Conservation (phyloP, 108 stramenopile genomes). For the Hondaea fermentalgiana region DNA sequence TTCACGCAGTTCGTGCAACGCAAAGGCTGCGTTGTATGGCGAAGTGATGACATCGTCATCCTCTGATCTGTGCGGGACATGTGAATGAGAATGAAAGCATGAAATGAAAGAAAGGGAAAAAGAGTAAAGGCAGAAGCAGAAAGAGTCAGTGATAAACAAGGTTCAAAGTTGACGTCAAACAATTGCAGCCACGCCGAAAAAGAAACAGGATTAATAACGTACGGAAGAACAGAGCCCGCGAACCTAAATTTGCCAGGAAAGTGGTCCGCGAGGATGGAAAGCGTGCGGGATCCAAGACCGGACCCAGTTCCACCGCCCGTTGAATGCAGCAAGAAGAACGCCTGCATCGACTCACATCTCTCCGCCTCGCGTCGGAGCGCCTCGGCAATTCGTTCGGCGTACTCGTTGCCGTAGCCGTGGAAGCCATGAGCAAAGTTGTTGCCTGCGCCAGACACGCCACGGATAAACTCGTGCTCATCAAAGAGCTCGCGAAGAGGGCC, state of each 20-base stretch:
- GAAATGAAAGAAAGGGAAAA: too few relatives aligned
- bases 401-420: constrained; percentile 43
- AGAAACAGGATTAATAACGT: background rate
- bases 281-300: constrained; percentile 49
- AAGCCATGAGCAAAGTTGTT: constrained; percentile 60
- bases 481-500: constrained; percentile 46
- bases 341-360: constrained; percentile 51
- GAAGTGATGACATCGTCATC: constrained; percentile 59
- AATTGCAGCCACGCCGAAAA: background rate
- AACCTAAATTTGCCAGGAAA: constrained; percentile 45
- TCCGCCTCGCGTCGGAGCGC: constrained; percentile 35
- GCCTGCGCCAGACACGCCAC: constrained; percentile 51
- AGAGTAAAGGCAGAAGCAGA: too few relatives aligned
- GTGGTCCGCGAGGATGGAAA: constrained; percentile 37
- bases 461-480: constrained; percentile 37
- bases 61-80: background rate
- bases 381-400: constrained; percentile 38
- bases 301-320: constrained; percentile 61
- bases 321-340: constrained; percentile 53
- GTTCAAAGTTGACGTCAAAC: background rate
- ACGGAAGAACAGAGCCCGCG: constrained; percentile 37
- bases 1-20: constrained; percentile 42
- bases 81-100: background rate
- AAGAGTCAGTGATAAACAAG: background rate
- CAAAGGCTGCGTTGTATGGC: constrained; percentile 56